These are phyloP conservation scores for Russula sp. DNA, from an alignment of 768 basidiomycete genomes.

Conservation along the genomic window DNA sequence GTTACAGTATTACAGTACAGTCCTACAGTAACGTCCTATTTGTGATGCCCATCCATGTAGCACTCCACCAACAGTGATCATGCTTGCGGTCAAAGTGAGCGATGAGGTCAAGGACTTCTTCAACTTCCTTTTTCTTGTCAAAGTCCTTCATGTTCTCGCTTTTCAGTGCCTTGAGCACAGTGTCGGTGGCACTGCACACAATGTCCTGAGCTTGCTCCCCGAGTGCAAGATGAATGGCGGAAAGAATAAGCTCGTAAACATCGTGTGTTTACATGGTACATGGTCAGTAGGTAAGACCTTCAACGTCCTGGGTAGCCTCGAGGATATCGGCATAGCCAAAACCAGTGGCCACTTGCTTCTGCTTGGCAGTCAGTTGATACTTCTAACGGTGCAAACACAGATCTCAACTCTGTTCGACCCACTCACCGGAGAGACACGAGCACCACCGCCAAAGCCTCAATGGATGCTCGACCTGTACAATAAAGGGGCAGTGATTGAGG, in stretches of 20 bases:
- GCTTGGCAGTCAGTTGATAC: constrained; percentile 53
- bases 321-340: constrained; percentile 90
- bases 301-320: constrained; percentile 89
- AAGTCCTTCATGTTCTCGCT: constrained; percentile 89
- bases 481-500: constrained; percentile 55
- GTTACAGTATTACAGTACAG: too few relatives aligned
- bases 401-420: constrained; percentile 77
- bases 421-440: constrained; percentile 63
- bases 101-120: constrained; percentile 68
- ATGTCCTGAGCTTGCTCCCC: constrained; percentile 97
- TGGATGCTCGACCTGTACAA: constrained; percentile 73
- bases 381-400: constrained; percentile 83
- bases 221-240: constrained; percentile 73
- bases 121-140: constrained; percentile 94
- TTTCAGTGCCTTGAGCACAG: constrained; percentile 83
- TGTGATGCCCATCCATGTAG: too few relatives aligned
- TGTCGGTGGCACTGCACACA: constrained; percentile 93
- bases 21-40: too few relatives aligned
- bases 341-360: constrained; percentile 58
- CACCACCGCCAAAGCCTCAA: constrained; percentile 58
- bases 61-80: too few relatives aligned
- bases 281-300: constrained; percentile 90
- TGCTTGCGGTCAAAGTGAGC: too few relatives aligned
- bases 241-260: constrained; percentile 88
- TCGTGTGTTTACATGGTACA: constrained; percentile 92